A percentile compares a stretch with the other conserved stretches of the same genome.
These are phyloP conservation scores for Coccomyxa subellipsoidea DNA, from an alignment of 163 green algal species.

Conservation along the genomic window DNA sequence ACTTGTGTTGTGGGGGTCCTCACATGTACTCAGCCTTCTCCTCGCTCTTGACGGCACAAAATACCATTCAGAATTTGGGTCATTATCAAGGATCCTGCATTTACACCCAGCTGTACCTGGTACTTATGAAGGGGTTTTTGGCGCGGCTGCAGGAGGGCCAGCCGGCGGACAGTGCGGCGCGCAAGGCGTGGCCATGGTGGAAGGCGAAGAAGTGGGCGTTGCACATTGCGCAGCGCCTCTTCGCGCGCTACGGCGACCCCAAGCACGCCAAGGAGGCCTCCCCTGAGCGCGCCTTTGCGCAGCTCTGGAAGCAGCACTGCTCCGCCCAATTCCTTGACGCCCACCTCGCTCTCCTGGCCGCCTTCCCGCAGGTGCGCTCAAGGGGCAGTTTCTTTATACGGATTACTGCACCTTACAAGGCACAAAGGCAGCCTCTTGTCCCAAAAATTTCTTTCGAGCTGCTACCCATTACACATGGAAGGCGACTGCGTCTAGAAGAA, in stretches of 20 bases:
- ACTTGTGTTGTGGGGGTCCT: too few species aligned
- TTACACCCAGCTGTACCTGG: too few species aligned
- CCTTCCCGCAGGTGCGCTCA: constrained; percentile 32
- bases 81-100: too few species aligned
- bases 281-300: constrained; percentile 60
- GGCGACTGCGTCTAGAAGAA: too few species aligned
- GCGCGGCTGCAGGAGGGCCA: constrained; percentile 53
- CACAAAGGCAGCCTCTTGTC: too few species aligned
- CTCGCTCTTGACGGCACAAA: too few species aligned
- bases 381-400: neutral
- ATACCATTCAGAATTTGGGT: too few species aligned
- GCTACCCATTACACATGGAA: too few species aligned
- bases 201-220: constrained; percentile 97
- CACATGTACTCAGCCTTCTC: too few species aligned
- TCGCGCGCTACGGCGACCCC: constrained; percentile 79
- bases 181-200: constrained; percentile 81
- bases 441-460: too few species aligned
- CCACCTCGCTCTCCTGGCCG: constrained; percentile 64
- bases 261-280: constrained; percentile 37
- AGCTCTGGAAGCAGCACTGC: constrained; percentile 69
- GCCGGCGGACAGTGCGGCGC: constrained; percentile 58
- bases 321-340: constrained; percentile 75
- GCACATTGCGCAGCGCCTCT: constrained; percentile 86
- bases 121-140: too few species aligned
- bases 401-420: too few species aligned